A percentile compares a stretch with the other conserved stretches of the same genome.
Evolutionary conservation across 1,284 basidiomycete genomes (phyloP).

Genomic region (Fomitopsis pinicola): DNA sequence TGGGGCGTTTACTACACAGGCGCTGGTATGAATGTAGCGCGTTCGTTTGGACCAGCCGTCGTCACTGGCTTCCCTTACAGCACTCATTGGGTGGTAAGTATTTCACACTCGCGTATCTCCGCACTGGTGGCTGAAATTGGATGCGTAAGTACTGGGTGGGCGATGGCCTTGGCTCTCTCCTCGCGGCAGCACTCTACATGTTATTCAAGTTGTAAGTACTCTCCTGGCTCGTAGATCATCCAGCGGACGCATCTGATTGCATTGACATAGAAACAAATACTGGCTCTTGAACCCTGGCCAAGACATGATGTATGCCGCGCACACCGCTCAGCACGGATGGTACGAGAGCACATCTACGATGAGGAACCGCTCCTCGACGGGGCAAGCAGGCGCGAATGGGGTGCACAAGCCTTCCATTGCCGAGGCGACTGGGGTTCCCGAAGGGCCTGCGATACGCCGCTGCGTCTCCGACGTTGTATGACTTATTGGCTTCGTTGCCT

Average conservation of each 20-base stretch:
- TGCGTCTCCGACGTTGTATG: neutral
- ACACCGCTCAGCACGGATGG: neutral
- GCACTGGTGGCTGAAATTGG: neutral
- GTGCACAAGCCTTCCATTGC: neutral
- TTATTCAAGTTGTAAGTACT: neutral
- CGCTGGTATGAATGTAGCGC: slow-evolving; percentile 66
- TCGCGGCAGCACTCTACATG: neutral
- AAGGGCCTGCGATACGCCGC: neutral
- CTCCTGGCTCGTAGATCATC: too few species aligned
- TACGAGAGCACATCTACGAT: neutral
- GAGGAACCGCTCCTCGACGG: neutral
- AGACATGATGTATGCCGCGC: neutral
- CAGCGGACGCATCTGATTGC: too few species aligned
- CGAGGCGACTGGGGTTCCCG: neutral
- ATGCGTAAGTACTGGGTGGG: neutral
- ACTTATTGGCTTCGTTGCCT: neutral
- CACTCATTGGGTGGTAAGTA: slow-evolving; percentile 60
- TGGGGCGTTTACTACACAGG: slow-evolving; percentile 53
- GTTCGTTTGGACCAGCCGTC: slow-evolving; percentile 72
- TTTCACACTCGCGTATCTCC: neutral
- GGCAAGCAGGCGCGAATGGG: too few species aligned
- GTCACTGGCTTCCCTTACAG: slow-evolving; percentile 51
- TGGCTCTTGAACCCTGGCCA: neutral
- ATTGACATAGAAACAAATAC: neutral
- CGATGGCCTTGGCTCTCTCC: neutral